These are phyloP conservation scores for Gracilaria caudata DNA, from an alignment of 23 red algal species.

Conservation along the genomic window DNA sequence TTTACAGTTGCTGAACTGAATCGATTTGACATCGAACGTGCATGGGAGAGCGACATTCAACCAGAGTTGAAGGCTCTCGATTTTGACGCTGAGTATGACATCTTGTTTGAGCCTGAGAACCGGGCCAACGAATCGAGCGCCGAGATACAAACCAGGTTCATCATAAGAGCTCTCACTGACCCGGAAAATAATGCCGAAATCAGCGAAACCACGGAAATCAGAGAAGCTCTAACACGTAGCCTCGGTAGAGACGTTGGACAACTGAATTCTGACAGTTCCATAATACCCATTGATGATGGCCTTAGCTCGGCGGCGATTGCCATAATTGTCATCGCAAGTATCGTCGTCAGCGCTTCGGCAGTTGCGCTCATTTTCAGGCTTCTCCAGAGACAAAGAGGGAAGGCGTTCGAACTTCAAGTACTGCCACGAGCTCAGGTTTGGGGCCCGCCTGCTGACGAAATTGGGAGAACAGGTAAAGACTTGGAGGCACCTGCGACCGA, in stretches of 20 bases:
- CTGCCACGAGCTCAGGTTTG: no score
- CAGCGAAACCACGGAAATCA: background rate
- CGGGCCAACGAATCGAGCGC: background rate
- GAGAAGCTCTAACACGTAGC: background rate
- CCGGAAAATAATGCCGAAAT: background rate
- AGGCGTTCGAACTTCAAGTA: background rate
- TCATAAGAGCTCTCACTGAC: background rate
- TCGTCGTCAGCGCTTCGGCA: background rate
- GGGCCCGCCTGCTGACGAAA: no score
- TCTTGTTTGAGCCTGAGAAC: background rate
- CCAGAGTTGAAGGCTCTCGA: background rate
- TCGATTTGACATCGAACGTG: conserved; percentile 44
- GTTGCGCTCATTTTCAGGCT: background rate
- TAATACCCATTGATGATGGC: background rate
- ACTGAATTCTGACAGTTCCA: background rate
- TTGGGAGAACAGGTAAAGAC: no score
- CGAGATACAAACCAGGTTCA: background rate
- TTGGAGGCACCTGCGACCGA: no score
- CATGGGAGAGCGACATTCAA: conserved; percentile 3
- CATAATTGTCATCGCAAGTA: background rate
- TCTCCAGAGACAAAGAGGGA: background rate
- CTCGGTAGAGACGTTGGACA: background rate
- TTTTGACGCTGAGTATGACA: conserved; percentile 5
- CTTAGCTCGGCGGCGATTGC: background rate
- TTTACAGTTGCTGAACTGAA: background rate